phyloP scores from a whole-genome alignment of 495 filamentous ascomycete species.

The Aspergillus homomorphus region DNA sequence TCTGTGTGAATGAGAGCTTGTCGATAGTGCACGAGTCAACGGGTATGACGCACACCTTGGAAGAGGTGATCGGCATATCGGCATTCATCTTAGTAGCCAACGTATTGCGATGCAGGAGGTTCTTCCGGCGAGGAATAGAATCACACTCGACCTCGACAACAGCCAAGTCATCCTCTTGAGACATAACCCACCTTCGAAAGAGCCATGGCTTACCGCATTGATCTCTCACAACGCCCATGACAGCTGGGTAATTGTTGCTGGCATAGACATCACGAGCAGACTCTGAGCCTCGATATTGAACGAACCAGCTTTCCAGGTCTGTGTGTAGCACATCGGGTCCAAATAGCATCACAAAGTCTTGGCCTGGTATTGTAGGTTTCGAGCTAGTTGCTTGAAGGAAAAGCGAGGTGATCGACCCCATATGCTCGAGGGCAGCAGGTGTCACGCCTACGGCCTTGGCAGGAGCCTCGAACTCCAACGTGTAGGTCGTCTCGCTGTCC shows the following conservation, averaged over 20 bases:
- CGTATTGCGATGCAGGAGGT: constrained; percentile 29
- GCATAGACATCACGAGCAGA: constrained; percentile 23
- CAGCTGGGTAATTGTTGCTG: constrained; percentile 1
- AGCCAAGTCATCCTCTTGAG: neutral
- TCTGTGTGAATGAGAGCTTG: constrained; percentile 55
- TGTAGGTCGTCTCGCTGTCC: constrained; percentile 42
- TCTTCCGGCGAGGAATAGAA: constrained; percentile 28
- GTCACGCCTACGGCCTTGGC: constrained; percentile 11
- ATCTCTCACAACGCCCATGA: constrained; percentile 34
- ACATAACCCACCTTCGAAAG: constrained; percentile 29
- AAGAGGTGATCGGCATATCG: constrained; percentile 10
- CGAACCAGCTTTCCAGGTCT: constrained; percentile 26
- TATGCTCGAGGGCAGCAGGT: constrained; percentile 16
- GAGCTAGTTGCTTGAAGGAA: constrained; percentile 50
- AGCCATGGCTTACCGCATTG: constrained; percentile 28
- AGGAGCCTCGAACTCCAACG: constrained; percentile 33
- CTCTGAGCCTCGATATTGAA: constrained; percentile 22
- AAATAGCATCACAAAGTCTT: constrained; percentile 45
- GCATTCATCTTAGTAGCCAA: constrained; percentile 12
- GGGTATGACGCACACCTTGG: constrained; percentile 24
- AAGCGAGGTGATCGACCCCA: constrained; percentile 45
- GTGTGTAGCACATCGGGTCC: constrained; percentile 22
- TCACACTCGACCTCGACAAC: constrained; percentile 30
- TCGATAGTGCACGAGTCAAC: constrained; percentile 43
- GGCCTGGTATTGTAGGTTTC: constrained; percentile 28